These are phyloP conservation scores for Calonectria montana DNA, from an alignment of 2,329 filamentous ascomycete species.

Conservation along the genomic window DNA sequence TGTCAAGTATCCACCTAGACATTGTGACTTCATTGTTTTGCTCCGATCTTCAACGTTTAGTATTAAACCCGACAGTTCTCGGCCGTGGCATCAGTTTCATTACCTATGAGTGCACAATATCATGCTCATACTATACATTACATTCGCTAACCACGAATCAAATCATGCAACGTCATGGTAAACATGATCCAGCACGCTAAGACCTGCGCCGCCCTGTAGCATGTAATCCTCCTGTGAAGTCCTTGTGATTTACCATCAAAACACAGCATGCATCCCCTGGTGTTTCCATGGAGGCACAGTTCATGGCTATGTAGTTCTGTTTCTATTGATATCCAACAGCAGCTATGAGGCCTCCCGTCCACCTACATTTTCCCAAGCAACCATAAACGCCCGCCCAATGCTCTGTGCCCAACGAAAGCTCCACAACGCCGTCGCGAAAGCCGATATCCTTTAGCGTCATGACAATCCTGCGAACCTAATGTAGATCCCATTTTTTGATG, in stretches of 20 bases:
- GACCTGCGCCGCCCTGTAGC: not conserved
- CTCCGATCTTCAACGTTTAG: too few relatives aligned
- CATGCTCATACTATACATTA: not conserved
- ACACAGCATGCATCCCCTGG: constrained; percentile 5
- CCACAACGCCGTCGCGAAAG: constrained; percentile 27
- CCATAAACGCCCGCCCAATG: constrained; percentile 27
- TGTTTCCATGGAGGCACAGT: constrained; percentile 9
- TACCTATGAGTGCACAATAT: not conserved
- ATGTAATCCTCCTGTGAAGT: constrained; percentile 13
- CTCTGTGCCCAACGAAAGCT: constrained; percentile 23
- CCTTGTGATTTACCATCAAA: constrained; percentile 14
- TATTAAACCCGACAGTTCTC: not conserved
- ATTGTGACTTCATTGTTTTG: constrained; percentile 5
- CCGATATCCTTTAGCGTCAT: constrained; percentile 12
- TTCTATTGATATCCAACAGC: constrained; percentile 5
- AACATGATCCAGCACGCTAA: not conserved
- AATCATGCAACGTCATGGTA: not conserved
- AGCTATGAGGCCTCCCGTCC: constrained; percentile 16
- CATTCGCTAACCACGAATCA: not conserved
- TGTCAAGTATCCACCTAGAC: not conserved
- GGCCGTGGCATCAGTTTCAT: not conserved
- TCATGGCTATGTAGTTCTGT: constrained; percentile 10
- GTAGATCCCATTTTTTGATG: not conserved
- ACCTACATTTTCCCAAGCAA: constrained; percentile 17
- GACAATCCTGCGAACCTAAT: constrained; percentile 2